phyloP scores from a whole-genome alignment of 345 rosid species.

The Eucalyptus regnans region DNA sequence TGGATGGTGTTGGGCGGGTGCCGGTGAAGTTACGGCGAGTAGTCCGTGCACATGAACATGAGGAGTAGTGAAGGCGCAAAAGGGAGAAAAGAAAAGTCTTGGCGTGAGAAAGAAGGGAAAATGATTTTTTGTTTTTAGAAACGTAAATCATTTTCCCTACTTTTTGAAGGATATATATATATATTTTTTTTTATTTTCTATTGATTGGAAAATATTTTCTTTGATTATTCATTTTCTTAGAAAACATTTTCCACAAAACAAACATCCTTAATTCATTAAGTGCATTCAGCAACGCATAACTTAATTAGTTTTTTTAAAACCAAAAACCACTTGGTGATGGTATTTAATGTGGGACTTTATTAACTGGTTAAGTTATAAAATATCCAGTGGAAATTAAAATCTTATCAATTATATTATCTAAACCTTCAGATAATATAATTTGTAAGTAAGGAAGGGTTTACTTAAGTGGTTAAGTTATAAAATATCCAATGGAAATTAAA shows the following conservation, averaged over 20 bases:
- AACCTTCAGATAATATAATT: not conserved
- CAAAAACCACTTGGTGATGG: not conserved
- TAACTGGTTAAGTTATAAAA: not conserved
- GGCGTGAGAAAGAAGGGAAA: not conserved
- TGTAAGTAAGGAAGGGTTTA: not conserved
- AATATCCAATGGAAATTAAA: not conserved
- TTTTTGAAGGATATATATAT: not conserved
- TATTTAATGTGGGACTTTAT: no score
- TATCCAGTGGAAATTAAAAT: not conserved
- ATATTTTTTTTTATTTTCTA: no score
- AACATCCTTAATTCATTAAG: not conserved
- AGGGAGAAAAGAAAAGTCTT: not conserved
- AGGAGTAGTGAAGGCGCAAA: not conserved
- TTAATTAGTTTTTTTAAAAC: not conserved
- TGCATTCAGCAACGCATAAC: not conserved
- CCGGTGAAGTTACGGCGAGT: not conserved
- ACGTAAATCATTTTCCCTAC: no score
- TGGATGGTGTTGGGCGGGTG: not conserved
- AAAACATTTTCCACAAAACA: accelerated
- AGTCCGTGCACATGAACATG: not conserved
- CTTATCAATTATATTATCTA: not conserved
- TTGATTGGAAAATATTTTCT: no score
- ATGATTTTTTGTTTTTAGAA: no score
- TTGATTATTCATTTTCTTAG: no score
- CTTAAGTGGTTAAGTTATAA: not conserved